A percentile compares a stretch with the other conserved stretches of the same genome.
Evolutionary conservation across 2,329 filamentous ascomycete genomes (phyloP).

Genomic region (Diplodia sapinea): DNA sequence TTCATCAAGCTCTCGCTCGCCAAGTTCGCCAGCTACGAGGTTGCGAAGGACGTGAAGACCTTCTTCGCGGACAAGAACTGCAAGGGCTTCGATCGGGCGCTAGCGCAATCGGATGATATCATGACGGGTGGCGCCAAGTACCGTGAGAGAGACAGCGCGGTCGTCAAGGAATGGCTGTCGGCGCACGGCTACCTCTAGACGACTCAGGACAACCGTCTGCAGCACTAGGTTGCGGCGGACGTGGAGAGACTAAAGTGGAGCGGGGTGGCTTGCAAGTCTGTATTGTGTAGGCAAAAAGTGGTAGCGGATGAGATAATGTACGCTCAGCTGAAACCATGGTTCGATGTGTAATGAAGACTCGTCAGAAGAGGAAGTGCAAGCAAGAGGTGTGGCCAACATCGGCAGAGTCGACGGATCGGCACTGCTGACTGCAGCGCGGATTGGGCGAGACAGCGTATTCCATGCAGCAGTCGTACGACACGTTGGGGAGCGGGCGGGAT

Average conservation of each 20-base stretch:
- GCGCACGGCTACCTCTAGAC: conserved; percentile 59
- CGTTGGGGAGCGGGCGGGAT: conserved; percentile 9
- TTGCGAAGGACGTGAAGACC: conserved; percentile 74
- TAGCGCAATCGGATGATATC: conserved; percentile 84
- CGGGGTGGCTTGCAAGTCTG: background rate
- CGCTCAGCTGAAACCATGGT: background rate
- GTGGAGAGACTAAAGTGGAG: conserved; percentile 29
- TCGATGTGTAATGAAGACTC: conserved; percentile 7
- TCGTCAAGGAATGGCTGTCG: conserved; percentile 79
- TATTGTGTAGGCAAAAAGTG: conserved; percentile 1
- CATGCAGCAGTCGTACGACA: conserved; percentile 18
- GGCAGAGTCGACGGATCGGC: conserved; percentile 8
- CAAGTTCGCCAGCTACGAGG: conserved; percentile 74
- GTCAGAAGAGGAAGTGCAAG: background rate
- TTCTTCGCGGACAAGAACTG: conserved; percentile 92
- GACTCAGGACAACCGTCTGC: background rate
- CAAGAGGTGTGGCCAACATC: conserved; percentile 2
- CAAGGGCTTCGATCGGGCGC: conserved; percentile 80
- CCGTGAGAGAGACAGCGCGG: conserved; percentile 73
- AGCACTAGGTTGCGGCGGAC: background rate
- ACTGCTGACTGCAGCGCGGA: conserved; percentile 2
- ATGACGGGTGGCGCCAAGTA: conserved; percentile 85
- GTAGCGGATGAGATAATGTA: conserved; percentile 6
- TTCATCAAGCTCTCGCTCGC: conserved; percentile 80
- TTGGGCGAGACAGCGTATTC: background rate